Base-by-base conservation (phyloP, 305 asterid species). In the Petunia hybrid region DNA sequence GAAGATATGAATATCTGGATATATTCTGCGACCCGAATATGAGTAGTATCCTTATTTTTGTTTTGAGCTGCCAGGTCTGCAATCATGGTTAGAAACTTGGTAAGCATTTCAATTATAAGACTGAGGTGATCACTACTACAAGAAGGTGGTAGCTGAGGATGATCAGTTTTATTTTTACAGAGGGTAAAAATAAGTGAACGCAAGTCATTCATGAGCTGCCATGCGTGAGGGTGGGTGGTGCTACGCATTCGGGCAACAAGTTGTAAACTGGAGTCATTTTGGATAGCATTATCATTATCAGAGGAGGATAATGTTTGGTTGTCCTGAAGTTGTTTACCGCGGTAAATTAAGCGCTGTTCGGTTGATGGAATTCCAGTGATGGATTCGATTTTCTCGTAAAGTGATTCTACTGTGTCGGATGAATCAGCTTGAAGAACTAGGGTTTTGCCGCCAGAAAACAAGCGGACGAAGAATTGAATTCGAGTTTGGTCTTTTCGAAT, bases 401-500 rank as follows among this genome's bases (percentile, higher is more conserved):
- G 74, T 0, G 89, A 81, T 42, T 53, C 39, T 62, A 94, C 80
- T 2, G 92, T 80, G 82, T 93, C 98, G 16, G 76, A 13, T 13
- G 90, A 77, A 65, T 87, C 82, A 68, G 93, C 97, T 16, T 83
- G 87, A 61, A 94, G 56, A 9, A 91, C 93, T 0, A 88, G 89
- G 70, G 95, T 91, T 69, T 79, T 80, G 53, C 84, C 86, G 16
- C 86, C 86, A 41, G 94, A 85, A 78, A 91, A 85, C 71, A 86
- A 70, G 13, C 97, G 95, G 73, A 95, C 95, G 75, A 94, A 95
- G 88, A 95, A 94, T 43, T 95, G 99, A 83, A 92, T 84, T 57
- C 86, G 85, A 38, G 8, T n/a, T 68, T 66, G 35, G 38, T 67
- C 14, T 48, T 48, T 48, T 12, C 55, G 55, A 9, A 48, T 8